phyloP scores from a whole-genome alignment of 306 rosid genomes.

The Hylodesmum podocarpum region DNA sequence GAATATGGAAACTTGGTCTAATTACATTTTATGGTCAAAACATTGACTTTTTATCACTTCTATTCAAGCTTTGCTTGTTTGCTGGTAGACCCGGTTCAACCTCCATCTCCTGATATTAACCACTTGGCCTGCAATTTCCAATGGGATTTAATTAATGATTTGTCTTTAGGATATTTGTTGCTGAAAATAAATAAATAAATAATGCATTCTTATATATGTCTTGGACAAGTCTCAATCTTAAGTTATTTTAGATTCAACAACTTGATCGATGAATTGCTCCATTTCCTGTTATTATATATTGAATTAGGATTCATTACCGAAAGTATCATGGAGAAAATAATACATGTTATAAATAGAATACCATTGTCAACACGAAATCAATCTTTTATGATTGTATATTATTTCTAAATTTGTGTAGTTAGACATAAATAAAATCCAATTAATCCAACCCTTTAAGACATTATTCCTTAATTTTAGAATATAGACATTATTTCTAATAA shows the following conservation, averaged over 20 bases:
- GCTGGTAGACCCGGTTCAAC: neutral
- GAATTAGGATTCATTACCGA: neutral
- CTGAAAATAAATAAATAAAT: too few species aligned
- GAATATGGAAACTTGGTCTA: neutral
- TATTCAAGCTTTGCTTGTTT: neutral
- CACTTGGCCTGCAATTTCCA: neutral
- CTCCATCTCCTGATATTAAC: neutral
- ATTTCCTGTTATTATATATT: too few species aligned
- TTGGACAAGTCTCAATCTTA: neutral
- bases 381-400: neutral
- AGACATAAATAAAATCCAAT: too few species aligned
- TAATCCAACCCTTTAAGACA: too few species aligned
- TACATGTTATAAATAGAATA: too few species aligned
- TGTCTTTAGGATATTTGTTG: neutral
- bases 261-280: too few species aligned
- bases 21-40: neutral
- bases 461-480: too few species aligned
- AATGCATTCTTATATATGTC: neutral
- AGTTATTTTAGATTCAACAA: neutral
- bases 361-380: neutral
- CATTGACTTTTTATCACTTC: slow-evolving; percentile 1
- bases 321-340: neutral
- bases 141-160: neutral
- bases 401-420: too few species aligned
- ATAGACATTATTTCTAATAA: too few species aligned